Evolutionary conservation across 176 grass and related monocot genomes (phyloP).

Genomic region (Dactylis glomerata): DNA sequence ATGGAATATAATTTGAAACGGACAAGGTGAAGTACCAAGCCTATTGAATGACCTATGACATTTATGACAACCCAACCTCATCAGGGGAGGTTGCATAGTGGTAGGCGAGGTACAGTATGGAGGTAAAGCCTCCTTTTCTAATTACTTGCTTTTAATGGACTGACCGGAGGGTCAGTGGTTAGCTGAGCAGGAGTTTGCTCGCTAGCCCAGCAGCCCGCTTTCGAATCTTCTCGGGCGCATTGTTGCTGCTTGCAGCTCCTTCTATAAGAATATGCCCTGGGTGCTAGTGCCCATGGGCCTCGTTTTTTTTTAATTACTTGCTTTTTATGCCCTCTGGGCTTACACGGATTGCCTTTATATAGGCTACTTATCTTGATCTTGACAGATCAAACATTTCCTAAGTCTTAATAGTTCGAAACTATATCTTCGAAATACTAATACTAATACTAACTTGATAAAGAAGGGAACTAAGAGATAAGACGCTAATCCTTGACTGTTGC

Average conservation of each 20-base stretch:
- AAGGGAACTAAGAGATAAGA: background rate
- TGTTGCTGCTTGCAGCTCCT: too few species aligned
- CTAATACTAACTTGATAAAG: background rate
- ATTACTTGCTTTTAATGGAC: too few species aligned
- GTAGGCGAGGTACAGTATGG: background rate
- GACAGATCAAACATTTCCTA: background rate
- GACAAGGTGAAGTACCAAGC: background rate
- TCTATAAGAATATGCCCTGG: too few species aligned
- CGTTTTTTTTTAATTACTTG: too few species aligned
- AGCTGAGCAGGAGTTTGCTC: too few species aligned
- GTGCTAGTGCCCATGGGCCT: too few species aligned
- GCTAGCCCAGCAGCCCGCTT: too few species aligned
- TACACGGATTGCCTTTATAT: background rate
- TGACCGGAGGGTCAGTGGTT: too few species aligned
- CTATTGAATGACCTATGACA: background rate
- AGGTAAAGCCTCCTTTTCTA: background rate
- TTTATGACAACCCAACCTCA: background rate
- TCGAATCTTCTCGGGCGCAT: too few species aligned
- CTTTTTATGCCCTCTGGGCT: background rate
- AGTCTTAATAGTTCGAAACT: background rate
- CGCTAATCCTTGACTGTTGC: background rate
- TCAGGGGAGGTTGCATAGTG: too few species aligned
- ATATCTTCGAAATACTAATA: background rate
- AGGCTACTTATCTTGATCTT: background rate
- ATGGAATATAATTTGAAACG: background rate